Evolutionary conservation across 129 eudicot species (phyloP).

Genomic region (Pseudognaphalium luteoalbum): DNA sequence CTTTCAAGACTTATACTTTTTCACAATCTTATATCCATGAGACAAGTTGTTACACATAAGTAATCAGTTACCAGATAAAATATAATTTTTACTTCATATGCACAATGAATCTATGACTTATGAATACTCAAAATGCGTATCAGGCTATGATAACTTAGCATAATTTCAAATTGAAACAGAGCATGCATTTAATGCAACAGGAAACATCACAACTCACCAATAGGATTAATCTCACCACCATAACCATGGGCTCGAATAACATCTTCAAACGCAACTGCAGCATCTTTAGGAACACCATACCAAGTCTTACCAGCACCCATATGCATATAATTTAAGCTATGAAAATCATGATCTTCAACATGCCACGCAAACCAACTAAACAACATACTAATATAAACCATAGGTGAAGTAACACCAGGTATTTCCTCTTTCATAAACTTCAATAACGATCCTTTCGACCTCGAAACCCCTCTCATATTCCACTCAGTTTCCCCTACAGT

Average conservation of each 20-base stretch:
- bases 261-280: constrained; percentile 84
- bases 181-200: constrained; percentile 17
- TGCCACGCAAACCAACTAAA: constrained; percentile 99
- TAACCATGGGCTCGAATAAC: constrained; percentile 75
- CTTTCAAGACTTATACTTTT: no score
- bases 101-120: constrained; percentile 2
- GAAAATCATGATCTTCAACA: constrained; percentile 95
- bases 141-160: background rate
- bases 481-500: constrained; percentile 85
- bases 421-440: constrained; percentile 88
- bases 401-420: constrained; percentile 93
- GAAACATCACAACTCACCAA: constrained; percentile 50
- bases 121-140: background rate
- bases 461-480: constrained; percentile 84
- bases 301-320: constrained; percentile 85
- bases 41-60: background rate
- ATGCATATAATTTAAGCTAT: constrained; percentile 92
- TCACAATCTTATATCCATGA: no score
- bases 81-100: background rate
- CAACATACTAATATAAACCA: constrained; percentile 88
- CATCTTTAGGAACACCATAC: constrained; percentile 90
- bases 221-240: constrained; percentile 81
- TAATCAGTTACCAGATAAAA: background rate
- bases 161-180: constrained; percentile 23
- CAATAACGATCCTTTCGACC: constrained; percentile 67